Conservation (phyloP, 345 rosid species). For the Gossypium raimondii region DNA sequence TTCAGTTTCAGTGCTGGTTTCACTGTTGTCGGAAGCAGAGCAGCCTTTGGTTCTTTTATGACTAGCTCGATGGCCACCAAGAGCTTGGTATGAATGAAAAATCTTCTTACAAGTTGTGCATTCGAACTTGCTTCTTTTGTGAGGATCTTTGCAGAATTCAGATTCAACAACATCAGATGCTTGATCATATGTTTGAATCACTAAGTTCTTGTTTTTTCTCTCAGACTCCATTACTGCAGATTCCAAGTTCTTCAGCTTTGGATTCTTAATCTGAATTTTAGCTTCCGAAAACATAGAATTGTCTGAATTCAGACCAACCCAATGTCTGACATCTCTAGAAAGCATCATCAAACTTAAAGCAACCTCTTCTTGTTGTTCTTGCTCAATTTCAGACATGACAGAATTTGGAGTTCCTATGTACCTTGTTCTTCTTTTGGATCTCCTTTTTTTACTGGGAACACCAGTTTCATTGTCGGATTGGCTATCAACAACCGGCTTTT, state of each 20-base stretch:
- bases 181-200: too few relatives aligned
- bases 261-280: constrained; percentile 18
- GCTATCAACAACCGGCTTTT: constrained; percentile 32
- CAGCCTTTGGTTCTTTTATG: constrained; percentile 49
- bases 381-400: constrained; percentile 44
- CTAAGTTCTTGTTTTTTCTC: neutral
- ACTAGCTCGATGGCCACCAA: constrained; percentile 88
- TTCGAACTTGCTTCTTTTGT: constrained; percentile 41
- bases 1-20: constrained; percentile 15
- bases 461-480: constrained; percentile 43
- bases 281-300: constrained; percentile 28
- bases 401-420: constrained; percentile 36
- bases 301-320: constrained; percentile 32
- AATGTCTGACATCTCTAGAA: constrained; percentile 44
- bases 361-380: constrained; percentile 55
- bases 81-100: constrained; percentile 75
- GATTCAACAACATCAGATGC: constrained; percentile 15
- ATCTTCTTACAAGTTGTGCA: constrained; percentile 66
- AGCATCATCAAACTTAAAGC: constrained; percentile 66
- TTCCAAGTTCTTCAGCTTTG: constrained; percentile 16
- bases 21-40: constrained; percentile 28
- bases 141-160: constrained; percentile 21
- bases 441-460: constrained; percentile 32
- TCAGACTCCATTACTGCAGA: neutral
- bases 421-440: constrained; percentile 44